A percentile compares a stretch with the other conserved stretches of the same genome.
Evolutionary conservation across 1,284 basidiomycete species (phyloP).

Genomic region (Puccinia triticina): DNA sequence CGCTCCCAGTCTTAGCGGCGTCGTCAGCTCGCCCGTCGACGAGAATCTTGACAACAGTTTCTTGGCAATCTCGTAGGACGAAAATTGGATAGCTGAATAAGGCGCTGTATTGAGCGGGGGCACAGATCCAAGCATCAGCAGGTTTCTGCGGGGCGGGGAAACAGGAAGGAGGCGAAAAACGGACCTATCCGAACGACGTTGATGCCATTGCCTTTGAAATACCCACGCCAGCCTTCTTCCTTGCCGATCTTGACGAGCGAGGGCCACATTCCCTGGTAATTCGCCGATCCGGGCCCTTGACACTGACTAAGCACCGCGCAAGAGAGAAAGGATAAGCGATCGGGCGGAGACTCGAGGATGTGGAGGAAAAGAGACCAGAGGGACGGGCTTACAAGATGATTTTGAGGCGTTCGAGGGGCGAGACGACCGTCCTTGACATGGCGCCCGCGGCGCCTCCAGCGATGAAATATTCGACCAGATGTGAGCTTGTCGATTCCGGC

Average conservation of each 20-base stretch:
- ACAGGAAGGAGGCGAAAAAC: not conserved
- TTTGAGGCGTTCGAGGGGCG: slow-evolving; percentile 85
- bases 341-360: no score
- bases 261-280: slow-evolving; percentile 51
- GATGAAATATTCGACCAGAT: slow-evolving; percentile 70
- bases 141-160: not conserved
- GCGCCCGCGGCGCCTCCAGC: slow-evolving; percentile 69
- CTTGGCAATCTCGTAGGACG: slow-evolving; percentile 82
- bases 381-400: slow-evolving; percentile 84
- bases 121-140: not conserved
- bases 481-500: slow-evolving; percentile 53
- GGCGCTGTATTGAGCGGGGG: slow-evolving; percentile 59
- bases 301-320: not conserved
- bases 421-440: slow-evolving; percentile 85
- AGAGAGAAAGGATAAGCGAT: not conserved
- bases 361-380: not conserved
- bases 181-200: slow-evolving; percentile 83
- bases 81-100: slow-evolving; percentile 84
- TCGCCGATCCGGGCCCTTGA: slow-evolving; percentile 51
- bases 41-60: slow-evolving; percentile 64
- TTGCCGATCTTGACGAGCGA: slow-evolving; percentile 73
- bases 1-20: slow-evolving; percentile 75
- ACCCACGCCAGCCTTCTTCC: slow-evolving; percentile 88
- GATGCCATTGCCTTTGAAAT: slow-evolving; percentile 82
- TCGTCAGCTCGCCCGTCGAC: slow-evolving; percentile 70